Percentiles rank a stretch among this genome's conserved stretches.
Conservation (phyloP, 768 basidiomycete species). For the Hericium alpestre region DNA sequence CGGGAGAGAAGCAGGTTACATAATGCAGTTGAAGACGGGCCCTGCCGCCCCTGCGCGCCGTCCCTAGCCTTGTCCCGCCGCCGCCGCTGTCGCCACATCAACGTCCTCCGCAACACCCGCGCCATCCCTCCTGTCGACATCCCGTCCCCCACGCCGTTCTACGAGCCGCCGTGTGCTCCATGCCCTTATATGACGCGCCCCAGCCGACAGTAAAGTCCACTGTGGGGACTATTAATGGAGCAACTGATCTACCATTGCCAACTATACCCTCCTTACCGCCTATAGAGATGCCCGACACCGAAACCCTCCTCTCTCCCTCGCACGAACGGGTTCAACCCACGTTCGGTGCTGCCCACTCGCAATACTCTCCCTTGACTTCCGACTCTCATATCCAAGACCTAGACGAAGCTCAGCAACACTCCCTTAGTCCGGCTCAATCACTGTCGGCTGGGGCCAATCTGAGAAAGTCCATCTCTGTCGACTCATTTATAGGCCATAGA, state of each 20-base stretch:
- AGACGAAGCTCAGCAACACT: slow-evolving; percentile 16
- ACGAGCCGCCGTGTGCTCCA: slow-evolving; percentile 1
- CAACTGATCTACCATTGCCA: slow-evolving; percentile 22
- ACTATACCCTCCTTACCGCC: slow-evolving; percentile 34
- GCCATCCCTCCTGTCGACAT: neutral
- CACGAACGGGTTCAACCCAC: slow-evolving; percentile 1
- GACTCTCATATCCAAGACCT: slow-evolving; percentile 18
- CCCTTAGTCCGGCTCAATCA: slow-evolving; percentile 15
- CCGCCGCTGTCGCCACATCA: neutral
- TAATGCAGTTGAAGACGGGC: neutral
- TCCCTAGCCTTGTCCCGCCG: neutral
- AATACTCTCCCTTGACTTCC: slow-evolving; percentile 15
- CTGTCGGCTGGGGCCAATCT: slow-evolving; percentile 34
- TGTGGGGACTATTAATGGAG: slow-evolving; percentile 13
- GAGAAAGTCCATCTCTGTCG: slow-evolving; percentile 68
- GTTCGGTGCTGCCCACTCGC: slow-evolving; percentile 1
- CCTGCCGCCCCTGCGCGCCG: neutral
- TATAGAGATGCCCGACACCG: slow-evolving; percentile 30
- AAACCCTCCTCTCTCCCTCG: slow-evolving; percentile 16
- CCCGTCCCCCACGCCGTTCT: neutral
- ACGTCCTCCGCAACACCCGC: neutral
- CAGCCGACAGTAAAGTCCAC: slow-evolving; percentile 13
- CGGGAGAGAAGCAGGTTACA: neutral
- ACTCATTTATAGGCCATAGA: slow-evolving; percentile 47
- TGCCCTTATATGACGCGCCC: slow-evolving; percentile 5